Evolutionary conservation across 768 basidiomycete species (phyloP), one percentile per base, ranked within the genome.

Genomic region (Leucosporidium scottii): DNA sequence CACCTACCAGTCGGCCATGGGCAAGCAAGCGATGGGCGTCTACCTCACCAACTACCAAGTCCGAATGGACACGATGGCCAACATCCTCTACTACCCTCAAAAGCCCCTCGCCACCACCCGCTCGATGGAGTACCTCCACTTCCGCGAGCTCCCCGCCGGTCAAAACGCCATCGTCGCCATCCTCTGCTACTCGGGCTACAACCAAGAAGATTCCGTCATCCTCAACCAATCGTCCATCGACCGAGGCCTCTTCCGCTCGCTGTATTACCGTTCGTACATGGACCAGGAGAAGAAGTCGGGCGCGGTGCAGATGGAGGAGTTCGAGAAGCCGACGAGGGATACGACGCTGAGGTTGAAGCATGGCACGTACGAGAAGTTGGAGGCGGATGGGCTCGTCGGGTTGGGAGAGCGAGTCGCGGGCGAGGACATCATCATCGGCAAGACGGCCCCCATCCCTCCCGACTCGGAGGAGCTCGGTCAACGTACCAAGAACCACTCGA

Each of bases 121-220:
- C 53, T 97, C 94, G 12, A 97, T 99, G 96, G 92, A 98, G 79
- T 98, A 97, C 75, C 85, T 99, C 68, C 92, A 93, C 77, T 99
- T 99, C 86, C 86, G 93, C 73, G 96, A 99, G 77, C 85, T 99
- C 31, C 94, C 94, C 61, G 94, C 94, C 23, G 72, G 94, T 93
- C 94, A 98, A 80, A 99, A 99, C 76, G 94, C 94, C 58, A 91
- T 97, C 70, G 94, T 99, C 66, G 94, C 94, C 18, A 98, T 99
- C 75, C 82, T 98, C 64, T 97, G 93, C 77, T 99, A 99, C 80
- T 97, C 93, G 74, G 94, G 94, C 58, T 99, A 99, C 81, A 99
- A 99, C 78, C 96, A 99, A 80, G 96, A 98, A 85, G 96, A 99
- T 84, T 99, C 96, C 70, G 96, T 99, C 80, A 98, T 99, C 81